Conservation (phyloP, 176 grass and related monocot species). For the Carex myosuroides region DNA sequence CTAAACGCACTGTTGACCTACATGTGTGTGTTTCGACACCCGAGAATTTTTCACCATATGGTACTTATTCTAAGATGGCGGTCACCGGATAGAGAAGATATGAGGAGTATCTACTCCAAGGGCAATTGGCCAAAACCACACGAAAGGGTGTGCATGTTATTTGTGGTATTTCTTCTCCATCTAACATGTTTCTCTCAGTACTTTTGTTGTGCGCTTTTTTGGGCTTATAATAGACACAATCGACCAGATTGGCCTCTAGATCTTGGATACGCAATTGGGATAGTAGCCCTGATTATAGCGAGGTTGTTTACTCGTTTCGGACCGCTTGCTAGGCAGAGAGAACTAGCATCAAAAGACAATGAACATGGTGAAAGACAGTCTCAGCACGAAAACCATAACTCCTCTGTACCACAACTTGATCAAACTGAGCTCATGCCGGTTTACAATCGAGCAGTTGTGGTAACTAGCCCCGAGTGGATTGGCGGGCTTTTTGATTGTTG, state of each 20-base stretch:
- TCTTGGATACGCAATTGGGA: slow-evolving; percentile 65
- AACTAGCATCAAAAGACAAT: neutral
- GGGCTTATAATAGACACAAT: slow-evolving; percentile 47
- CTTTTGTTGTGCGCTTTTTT: slow-evolving; percentile 75
- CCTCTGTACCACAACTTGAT: neutral
- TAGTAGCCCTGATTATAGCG: slow-evolving; percentile 40
- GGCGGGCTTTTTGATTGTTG: slow-evolving; percentile 81
- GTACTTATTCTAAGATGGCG: slow-evolving; percentile 67
- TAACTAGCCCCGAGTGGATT: slow-evolving; percentile 74
- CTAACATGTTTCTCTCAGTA: slow-evolving; percentile 70
- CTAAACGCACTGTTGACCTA: slow-evolving; percentile 95
- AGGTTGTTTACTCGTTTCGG: slow-evolving; percentile 44
- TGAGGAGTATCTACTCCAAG: slow-evolving; percentile 61
- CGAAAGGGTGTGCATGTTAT: slow-evolving; percentile 51
- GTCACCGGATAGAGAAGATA: slow-evolving; percentile 31
- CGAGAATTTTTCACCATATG: slow-evolving; percentile 74
- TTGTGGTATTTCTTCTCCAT: slow-evolving; percentile 59
- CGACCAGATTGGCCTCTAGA: slow-evolving; percentile 56
- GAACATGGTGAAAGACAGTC: slow-evolving; percentile 5
- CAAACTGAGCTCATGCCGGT: slow-evolving; percentile 35
- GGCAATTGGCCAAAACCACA: slow-evolving; percentile 31
- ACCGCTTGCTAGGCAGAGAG: slow-evolving; percentile 49
- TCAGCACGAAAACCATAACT: neutral
- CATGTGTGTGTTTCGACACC: slow-evolving; percentile 93
- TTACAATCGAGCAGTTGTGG: slow-evolving; percentile 62